Conservation (phyloP, 441 rosid species). For the Gossypium lobatum region DNA sequence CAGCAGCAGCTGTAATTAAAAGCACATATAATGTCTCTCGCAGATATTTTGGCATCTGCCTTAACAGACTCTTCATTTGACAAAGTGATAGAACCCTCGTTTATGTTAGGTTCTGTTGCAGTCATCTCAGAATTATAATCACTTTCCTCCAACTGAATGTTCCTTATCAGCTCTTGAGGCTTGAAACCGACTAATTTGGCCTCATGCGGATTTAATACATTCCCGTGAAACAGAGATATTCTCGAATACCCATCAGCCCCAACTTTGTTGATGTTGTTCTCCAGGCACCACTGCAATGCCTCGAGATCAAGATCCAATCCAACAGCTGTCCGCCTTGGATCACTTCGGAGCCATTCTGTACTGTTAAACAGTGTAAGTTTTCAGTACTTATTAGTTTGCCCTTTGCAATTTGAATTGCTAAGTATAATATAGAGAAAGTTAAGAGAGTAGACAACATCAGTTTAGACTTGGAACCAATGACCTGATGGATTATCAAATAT, state of each 20-base stretch:
- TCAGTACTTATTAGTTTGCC: not conserved
- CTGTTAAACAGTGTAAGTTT: constrained; percentile 31
- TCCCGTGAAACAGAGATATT: constrained; percentile 74
- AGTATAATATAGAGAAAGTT: not conserved
- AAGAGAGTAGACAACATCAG: not conserved
- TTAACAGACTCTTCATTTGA: not conserved
- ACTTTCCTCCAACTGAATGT: constrained; percentile 32
- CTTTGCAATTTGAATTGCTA: not conserved
- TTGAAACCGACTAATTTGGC: constrained; percentile 47
- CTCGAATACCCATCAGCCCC: constrained; percentile 64
- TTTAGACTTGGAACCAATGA: not conserved
- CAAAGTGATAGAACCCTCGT: constrained; percentile 23
- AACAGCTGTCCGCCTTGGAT: constrained; percentile 71
- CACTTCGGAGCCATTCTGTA: constrained; percentile 72
- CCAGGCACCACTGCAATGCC: constrained; percentile 79
- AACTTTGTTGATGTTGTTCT: constrained; percentile 59
- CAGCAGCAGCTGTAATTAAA: constrained; percentile 87
- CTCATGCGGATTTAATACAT: constrained; percentile 67
- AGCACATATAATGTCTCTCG: constrained; percentile 86
- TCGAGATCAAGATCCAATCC: constrained; percentile 83
- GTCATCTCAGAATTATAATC: constrained; percentile 18
- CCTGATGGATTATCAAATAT: not conserved
- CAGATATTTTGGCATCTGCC: constrained; percentile 29
- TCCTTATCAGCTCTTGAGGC: constrained; percentile 38
- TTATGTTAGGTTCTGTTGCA: constrained; percentile 22